Evolutionary conservation across 805 yeast species (phyloP).

Genomic region (Starmerella ratchasimensis): DNA sequence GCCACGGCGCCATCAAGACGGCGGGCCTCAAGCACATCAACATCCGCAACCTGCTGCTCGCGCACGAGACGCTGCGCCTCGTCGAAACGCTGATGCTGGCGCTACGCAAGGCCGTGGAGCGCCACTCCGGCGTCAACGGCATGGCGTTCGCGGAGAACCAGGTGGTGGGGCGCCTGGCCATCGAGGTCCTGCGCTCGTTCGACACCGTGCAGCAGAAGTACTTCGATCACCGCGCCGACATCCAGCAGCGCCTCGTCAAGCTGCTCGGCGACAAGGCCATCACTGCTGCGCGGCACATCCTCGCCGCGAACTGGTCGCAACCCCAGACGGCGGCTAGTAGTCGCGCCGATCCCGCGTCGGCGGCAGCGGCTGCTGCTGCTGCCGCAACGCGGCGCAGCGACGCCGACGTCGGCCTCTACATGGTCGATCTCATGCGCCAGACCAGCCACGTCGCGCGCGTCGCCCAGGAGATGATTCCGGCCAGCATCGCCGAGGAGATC

Average conservation of each 20-base stretch:
- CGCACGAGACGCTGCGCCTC: conserved; percentile 49
- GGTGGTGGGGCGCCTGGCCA: neutral
- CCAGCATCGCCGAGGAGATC: conserved; percentile 20
- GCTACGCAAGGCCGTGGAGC: conserved; percentile 24
- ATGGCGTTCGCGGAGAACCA: neutral
- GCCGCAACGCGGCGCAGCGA: too few species aligned
- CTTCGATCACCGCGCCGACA: conserved; percentile 49
- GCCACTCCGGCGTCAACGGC: conserved; percentile 17
- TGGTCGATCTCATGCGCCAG: conserved; percentile 54
- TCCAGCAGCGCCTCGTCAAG: conserved; percentile 49
- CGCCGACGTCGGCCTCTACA: conserved; percentile 45
- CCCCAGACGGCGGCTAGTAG: conserved; percentile 14
- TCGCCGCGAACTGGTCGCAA: conserved; percentile 37
- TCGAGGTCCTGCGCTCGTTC: conserved; percentile 21
- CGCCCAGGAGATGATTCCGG: conserved; percentile 42
- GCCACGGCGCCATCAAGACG: conserved; percentile 62
- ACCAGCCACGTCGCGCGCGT: conserved; percentile 51
- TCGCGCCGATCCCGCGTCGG: neutral
- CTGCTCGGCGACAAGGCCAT: conserved; percentile 54
- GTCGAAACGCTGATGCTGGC: conserved; percentile 31
- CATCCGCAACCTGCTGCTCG: conserved; percentile 54
- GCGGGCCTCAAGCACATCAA: conserved; percentile 60
- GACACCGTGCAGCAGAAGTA: conserved; percentile 32
- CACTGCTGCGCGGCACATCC: conserved; percentile 37
- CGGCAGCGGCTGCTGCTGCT: too few species aligned